Percentiles rank a stretch among this genome's conserved stretches.
Conservation (phyloP, 345 rosid species). For the Linum trigynum region DNA sequence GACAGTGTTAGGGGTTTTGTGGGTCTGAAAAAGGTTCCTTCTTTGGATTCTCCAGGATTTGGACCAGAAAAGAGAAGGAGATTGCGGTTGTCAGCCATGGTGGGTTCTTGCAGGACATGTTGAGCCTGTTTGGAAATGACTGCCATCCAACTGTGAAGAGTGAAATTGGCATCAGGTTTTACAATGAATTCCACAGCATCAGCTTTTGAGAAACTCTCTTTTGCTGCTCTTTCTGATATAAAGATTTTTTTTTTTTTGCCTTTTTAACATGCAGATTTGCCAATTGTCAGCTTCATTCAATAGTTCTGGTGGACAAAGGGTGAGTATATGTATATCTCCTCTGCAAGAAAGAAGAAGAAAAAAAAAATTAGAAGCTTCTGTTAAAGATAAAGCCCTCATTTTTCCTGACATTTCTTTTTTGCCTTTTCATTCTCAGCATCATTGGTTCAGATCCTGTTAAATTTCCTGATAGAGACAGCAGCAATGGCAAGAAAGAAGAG, state of each 20-base stretch:
- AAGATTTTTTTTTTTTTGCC: neutral
- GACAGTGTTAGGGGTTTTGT: neutral
- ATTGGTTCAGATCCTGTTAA: constrained; percentile 18
- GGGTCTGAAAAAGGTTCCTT: neutral
- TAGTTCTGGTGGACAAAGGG: constrained; percentile 35
- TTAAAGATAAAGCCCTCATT: too few relatives aligned
- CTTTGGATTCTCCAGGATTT: constrained; percentile 33
- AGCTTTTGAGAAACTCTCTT: too few relatives aligned
- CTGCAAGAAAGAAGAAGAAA: neutral
- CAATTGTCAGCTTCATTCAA: constrained; percentile 52
- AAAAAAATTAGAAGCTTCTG: neutral
- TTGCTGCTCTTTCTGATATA: neutral
- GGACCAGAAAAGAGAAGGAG: constrained; percentile 71
- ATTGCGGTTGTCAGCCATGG: constrained; percentile 74
- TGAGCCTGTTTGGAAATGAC: constrained; percentile 36
- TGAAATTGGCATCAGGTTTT: constrained; percentile 18
- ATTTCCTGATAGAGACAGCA: constrained; percentile 7
- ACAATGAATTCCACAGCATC: constrained; percentile 18
- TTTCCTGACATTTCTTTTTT: neutral
- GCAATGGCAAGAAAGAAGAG: neutral
- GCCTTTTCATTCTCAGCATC: constrained; percentile 13
- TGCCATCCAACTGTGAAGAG: constrained; percentile 13
- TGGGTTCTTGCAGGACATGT: constrained; percentile 47
- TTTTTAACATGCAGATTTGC: constrained; percentile 28
- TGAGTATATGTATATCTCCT: constrained; percentile 8